Conservation (phyloP, 2,329 filamentous ascomycete species). For the Cercospora citrullina region DNA sequence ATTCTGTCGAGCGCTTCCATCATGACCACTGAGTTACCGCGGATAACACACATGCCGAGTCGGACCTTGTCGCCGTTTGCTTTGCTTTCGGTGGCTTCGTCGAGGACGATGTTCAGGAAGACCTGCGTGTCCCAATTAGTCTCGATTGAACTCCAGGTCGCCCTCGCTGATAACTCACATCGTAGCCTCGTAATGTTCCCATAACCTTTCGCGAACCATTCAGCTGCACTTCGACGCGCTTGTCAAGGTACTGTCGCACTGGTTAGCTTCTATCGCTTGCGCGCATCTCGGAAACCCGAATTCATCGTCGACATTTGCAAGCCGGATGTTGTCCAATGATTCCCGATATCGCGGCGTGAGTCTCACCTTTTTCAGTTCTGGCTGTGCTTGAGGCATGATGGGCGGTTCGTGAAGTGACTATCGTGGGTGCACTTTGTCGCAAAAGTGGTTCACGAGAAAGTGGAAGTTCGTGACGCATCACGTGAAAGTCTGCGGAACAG, state of each 20-base stretch:
- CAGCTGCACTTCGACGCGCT: conserved; percentile 94
- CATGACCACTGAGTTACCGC: conserved; percentile 98
- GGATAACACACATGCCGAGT: conserved; percentile 75
- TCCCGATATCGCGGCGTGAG: neutral
- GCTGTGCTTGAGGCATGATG: conserved; percentile 95
- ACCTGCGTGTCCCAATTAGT: conserved; percentile 59
- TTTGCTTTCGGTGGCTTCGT: conserved; percentile 95
- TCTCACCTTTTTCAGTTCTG: conserved; percentile 93
- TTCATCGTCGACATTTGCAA: conserved; percentile 6
- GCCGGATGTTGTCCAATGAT: neutral
- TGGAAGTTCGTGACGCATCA: neutral
- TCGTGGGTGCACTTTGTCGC: neutral
- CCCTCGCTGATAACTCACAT: conserved; percentile 61
- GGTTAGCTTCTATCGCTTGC: conserved; percentile 2
- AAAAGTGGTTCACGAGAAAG: conserved; percentile 3
- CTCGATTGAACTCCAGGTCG: neutral
- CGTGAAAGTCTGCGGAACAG: neutral
- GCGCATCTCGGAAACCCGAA: neutral
- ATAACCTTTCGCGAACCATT: conserved; percentile 98
- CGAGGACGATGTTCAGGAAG: conserved; percentile 96
- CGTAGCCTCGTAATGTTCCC: conserved; percentile 89
- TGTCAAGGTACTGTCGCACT: conserved; percentile 84
- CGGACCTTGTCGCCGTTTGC: conserved; percentile 84
- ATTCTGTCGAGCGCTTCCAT: conserved; percentile 62
- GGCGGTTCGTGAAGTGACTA: neutral